phyloP scores from a whole-genome alignment of 306 rosid genomes.

The Vachellia pachyceras region DNA sequence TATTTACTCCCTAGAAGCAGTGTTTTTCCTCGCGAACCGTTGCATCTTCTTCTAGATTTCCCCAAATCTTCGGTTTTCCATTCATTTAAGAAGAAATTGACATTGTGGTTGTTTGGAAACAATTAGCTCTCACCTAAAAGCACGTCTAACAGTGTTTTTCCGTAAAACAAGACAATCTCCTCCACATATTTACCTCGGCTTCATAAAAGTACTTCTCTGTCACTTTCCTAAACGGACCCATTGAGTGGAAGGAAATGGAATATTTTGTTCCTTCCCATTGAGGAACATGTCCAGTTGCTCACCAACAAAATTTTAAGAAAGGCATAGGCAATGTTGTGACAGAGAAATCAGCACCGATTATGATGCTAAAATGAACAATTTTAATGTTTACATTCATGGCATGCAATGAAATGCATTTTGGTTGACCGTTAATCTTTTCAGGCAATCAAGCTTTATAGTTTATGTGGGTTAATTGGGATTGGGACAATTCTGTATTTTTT shows the following conservation, averaged over 20 bases:
- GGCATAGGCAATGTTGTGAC: conserved; percentile 6
- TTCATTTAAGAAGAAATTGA: conserved; percentile 6
- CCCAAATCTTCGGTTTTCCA: conserved; percentile 20
- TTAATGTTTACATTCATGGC: not conserved
- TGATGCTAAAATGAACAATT: conserved; percentile 8
- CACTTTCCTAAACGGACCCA: too few species aligned
- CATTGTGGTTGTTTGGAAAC: too few species aligned
- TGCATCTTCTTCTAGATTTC: not conserved
- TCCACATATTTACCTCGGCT: too few species aligned
- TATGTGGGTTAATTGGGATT: conserved; percentile 6
- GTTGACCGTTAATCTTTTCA: not conserved
- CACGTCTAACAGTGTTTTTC: too few species aligned
- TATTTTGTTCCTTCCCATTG: not conserved
- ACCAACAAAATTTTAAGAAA: conserved; percentile 10
- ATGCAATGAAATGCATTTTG: not conserved
- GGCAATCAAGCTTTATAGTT: not conserved
- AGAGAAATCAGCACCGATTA: conserved; percentile 7
- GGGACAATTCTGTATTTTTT: conserved; percentile 8
- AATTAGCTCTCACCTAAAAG: too few species aligned
- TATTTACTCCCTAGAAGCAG: conserved; percentile 17
- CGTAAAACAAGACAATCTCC: too few species aligned
- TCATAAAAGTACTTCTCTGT: too few species aligned
- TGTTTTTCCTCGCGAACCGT: too few species aligned
- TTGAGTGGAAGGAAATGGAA: conserved; percentile 14
- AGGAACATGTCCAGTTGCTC: not conserved